Evolutionary conservation across 129 eudicot genomes (phyloP).

Genomic region (Apium graveolens): DNA sequence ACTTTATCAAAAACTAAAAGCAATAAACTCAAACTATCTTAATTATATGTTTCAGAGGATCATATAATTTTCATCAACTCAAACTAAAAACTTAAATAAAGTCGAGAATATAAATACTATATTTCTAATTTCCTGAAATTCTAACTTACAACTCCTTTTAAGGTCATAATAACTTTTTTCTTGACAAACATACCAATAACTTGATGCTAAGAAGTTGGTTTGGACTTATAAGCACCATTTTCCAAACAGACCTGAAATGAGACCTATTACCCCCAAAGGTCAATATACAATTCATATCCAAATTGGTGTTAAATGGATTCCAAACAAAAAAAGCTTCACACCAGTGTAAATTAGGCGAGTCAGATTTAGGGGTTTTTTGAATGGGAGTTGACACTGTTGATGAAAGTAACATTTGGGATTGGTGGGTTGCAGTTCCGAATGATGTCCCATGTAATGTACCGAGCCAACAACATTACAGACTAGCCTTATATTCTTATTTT

Average conservation of each 20-base stretch:
- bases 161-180: neutral
- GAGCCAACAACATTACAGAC: neutral
- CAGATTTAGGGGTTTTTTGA: conserved; percentile 58
- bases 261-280: conserved; percentile 24
- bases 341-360: conserved; percentile 72
- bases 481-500: too few species aligned
- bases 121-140: too few species aligned
- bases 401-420: neutral
- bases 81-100: neutral
- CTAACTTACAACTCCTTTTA: too few species aligned
- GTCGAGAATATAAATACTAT: too few species aligned
- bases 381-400: conserved; percentile 13
- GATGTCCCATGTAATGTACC: too few species aligned
- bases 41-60: too few species aligned
- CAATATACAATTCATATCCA: conserved; percentile 73
- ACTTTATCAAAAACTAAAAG: too few species aligned
- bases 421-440: neutral
- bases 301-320: conserved; percentile 67
- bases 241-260: too few species aligned
- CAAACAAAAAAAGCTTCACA: conserved; percentile 59
- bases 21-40: too few species aligned
- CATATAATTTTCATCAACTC: neutral
- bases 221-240: too few species aligned
- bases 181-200: neutral
- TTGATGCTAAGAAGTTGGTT: too few species aligned